Evolutionary conservation across 1,139 yeast genomes (phyloP), one percentile per base, ranked within the genome.

Genomic region (Yamadazyma kanchanaburiensis): DNA sequence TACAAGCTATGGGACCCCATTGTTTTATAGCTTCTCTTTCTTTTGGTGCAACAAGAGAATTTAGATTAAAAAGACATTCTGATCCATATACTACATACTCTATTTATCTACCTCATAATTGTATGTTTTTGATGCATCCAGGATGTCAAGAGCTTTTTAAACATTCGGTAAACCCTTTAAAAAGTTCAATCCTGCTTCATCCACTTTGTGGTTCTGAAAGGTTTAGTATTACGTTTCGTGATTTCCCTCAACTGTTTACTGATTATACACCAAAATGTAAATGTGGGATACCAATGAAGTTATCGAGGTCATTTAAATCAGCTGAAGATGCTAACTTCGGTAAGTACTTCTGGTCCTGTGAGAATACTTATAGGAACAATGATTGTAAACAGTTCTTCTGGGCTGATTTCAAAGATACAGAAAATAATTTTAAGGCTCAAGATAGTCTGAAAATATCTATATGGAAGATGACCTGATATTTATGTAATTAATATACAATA

Each of bases 121-220:
- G 83, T 8, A 50, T 83, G 31, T 45, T 82, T 2, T 53, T 83
- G 4, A 82, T 83, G 94, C 77, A 78, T 39, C 82, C 86, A 1
- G 86, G 86, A 1, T 77, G 84, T 39, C 94, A 83, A 48, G 94
- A 83, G 41, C 72, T 72, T 27, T 83, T 58, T 50, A 80, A 77
- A 42, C 89, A 82, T 46, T 58, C 74, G 35, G 58, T 55, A 36
- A 53, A 44, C 13, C 39, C 61, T 9, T 40, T 50, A 50, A 51
- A 46, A 45, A 49, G 54, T 11, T 49, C 63, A 0, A 37, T 45
- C 30, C 59, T 56, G 37, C 53, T 55, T 1, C 79, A 81, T 45
- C 69, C 74, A 0, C 51, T 68, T 1, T 53, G 78, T 1, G 80
- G 79, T 0, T 42, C 60, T 3, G 39, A 64, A 3, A 56, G 94